Evolutionary conservation across 805 yeast species (phyloP).

Genomic region (Alloascoidea hylecoeti): DNA sequence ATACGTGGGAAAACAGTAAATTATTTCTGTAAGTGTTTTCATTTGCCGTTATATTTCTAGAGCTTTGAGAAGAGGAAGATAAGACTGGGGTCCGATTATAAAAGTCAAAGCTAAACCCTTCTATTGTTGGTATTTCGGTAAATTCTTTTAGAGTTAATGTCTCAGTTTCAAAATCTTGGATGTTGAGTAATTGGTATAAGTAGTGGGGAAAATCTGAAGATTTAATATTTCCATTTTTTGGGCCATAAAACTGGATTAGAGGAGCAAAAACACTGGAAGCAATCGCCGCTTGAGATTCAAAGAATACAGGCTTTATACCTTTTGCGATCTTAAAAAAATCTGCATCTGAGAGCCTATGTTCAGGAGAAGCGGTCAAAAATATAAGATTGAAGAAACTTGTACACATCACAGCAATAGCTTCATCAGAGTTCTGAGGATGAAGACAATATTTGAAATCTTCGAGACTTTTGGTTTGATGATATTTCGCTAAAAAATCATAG

Average conservation of each 20-base stretch:
- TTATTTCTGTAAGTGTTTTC: neutral
- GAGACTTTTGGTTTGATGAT: neutral
- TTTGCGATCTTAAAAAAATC: neutral
- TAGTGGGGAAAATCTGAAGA: neutral
- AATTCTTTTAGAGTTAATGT: neutral
- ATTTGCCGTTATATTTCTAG: neutral
- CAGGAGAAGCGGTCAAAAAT: neutral
- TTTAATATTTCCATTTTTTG: neutral
- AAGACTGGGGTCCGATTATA: no score
- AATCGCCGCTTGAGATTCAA: neutral
- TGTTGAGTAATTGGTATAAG: neutral
- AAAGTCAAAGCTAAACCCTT: no score
- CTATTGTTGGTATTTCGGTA: no score
- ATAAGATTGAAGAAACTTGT: neutral
- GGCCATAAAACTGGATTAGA: neutral
- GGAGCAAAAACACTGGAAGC: neutral
- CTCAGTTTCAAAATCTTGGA: neutral
- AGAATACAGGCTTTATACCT: neutral
- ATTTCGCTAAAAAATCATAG: neutral
- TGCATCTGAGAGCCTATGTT: neutral
- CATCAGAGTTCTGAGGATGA: neutral
- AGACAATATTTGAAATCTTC: constrained; percentile 1
- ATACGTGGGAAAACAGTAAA: neutral
- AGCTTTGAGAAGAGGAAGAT: neutral
- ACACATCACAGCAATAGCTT: constrained; percentile 1